Conservation (phyloP, 1,284 basidiomycete species). For the Sanghuangporus sanghuang region DNA sequence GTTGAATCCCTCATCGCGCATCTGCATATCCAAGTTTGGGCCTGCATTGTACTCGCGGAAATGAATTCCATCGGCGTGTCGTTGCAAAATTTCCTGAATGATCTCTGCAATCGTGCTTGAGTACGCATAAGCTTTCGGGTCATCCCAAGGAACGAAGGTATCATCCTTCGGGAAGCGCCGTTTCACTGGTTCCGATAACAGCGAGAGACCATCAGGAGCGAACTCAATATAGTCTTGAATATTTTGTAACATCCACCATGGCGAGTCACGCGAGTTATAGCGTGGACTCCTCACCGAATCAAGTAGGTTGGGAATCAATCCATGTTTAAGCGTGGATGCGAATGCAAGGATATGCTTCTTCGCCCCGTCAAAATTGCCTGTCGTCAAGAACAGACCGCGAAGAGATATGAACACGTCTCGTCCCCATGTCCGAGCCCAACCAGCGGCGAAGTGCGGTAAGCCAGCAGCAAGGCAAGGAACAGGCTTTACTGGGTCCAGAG, state of each 20-base stretch:
- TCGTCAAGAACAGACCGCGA: slow-evolving; percentile 87
- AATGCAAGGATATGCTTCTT: slow-evolving; percentile 87
- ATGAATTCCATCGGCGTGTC: slow-evolving; percentile 88
- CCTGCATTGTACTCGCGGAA: slow-evolving; percentile 98
- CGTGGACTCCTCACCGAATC: slow-evolving; percentile 82
- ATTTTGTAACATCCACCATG: slow-evolving; percentile 99
- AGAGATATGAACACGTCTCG: slow-evolving; percentile 93
- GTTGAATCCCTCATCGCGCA: slow-evolving; percentile 90
- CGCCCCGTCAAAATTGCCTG: slow-evolving; percentile 84
- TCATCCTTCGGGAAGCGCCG: slow-evolving; percentile 93
- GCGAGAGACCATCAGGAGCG: slow-evolving; percentile 79
- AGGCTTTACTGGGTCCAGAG: slow-evolving; percentile 63
- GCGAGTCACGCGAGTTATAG: slow-evolving; percentile 90
- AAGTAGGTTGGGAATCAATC: slow-evolving; percentile 88
- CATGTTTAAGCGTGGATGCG: slow-evolving; percentile 82
- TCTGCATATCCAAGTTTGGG: slow-evolving; percentile 92
- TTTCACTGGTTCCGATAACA: slow-evolving; percentile 80
- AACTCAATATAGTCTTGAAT: slow-evolving; percentile 90
- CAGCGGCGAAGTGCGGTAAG: slow-evolving; percentile 84
- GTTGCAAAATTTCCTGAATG: slow-evolving; percentile 93
- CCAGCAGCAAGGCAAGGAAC: slow-evolving; percentile 90
- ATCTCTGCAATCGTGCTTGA: slow-evolving; percentile 86
- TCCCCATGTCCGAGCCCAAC: slow-evolving; percentile 97
- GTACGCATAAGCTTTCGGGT: slow-evolving; percentile 76
- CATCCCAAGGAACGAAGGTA: slow-evolving; percentile 91